Base-by-base conservation (phyloP, 257 asterid genomes). In the Thymus mandschuricus region DNA sequence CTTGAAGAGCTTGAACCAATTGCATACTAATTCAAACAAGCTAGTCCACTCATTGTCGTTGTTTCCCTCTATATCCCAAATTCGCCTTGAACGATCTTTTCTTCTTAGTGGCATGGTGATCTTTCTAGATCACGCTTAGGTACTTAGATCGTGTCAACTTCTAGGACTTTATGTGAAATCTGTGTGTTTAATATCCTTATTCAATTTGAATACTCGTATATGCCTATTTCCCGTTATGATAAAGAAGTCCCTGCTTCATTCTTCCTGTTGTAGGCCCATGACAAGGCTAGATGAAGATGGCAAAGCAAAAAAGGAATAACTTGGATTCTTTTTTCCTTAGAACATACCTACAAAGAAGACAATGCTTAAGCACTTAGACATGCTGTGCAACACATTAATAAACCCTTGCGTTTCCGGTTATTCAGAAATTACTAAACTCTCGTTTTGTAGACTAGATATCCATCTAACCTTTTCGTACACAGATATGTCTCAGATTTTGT, bases 201-300 rank as follows among this genome's bases (percentile, higher is more conserved):
- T 76, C 61, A 70, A 15, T 67, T 46, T 57, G 72, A 41, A 27
- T 64, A 64, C 58, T 74, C 71, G 30, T 49, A 54, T 81, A 30
- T 66, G 77, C 71, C 70, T 63, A 34, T 74, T 73, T 68, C 77
- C 73, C 60, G 65, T 72, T 73, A 75, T 86, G 79, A 76, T 79
- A 65, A 66, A 81, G 81, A 68, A 71, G 70, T 73, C 82, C 79
- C 79, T 75, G 68, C 81, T 78, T 88, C 88, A 56, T 71, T 83
- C 78, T 87, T 80, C 83, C 79, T 83, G 71, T 86, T 91, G 95
- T 87, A 87, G 94, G 96, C 83, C 73, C 73, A 75, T 79, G 87
- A 83, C 85, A 77, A 86, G 91, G 86, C 92, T 88, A 92, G 92
- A 80, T 89, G 96, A 89, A 85, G 88, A 75, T 71, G 94, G 81